These are phyloP conservation scores for Termitomyces sp. DNA, from an alignment of 768 basidiomycete genomes.

Conservation along the genomic window DNA sequence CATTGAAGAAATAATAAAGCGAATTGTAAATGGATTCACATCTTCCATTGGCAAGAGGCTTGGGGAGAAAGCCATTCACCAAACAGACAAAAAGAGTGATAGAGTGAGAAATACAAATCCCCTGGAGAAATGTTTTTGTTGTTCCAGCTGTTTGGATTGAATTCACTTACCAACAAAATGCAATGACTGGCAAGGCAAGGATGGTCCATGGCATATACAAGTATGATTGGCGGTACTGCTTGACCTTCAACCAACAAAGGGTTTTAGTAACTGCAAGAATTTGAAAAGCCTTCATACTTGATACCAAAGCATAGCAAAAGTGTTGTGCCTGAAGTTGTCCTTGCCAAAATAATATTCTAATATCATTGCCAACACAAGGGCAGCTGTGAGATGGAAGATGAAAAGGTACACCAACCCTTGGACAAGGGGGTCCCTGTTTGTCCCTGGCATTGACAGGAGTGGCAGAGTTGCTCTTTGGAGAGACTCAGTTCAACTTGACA, in stretches of 20 bases:
- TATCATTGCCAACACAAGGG: no score
- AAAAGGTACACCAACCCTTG: neutral
- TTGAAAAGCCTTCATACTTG: no score
- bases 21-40: neutral
- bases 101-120: neutral
- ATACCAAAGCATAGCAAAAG: no score
- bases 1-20: neutral
- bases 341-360: no score
- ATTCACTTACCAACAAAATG: no score
- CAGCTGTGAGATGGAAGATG: no score
- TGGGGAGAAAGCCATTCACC: neutral
- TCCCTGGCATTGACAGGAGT: no score
- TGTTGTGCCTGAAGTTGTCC: neutral
- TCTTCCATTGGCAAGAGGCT: neutral
- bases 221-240: neutral
- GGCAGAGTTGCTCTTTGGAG: neutral
- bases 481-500: no score
- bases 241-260: neutral
- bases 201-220: no score
- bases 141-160: neutral
- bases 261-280: neutral
- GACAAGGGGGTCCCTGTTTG: neutral
- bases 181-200: no score
- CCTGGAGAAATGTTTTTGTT: no score
- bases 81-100: no score